A percentile compares a stretch with the other conserved stretches of the same genome.
Conservation (phyloP, 2,329 filamentous ascomycete species). For the Hymenoscyphus fraxineus region DNA sequence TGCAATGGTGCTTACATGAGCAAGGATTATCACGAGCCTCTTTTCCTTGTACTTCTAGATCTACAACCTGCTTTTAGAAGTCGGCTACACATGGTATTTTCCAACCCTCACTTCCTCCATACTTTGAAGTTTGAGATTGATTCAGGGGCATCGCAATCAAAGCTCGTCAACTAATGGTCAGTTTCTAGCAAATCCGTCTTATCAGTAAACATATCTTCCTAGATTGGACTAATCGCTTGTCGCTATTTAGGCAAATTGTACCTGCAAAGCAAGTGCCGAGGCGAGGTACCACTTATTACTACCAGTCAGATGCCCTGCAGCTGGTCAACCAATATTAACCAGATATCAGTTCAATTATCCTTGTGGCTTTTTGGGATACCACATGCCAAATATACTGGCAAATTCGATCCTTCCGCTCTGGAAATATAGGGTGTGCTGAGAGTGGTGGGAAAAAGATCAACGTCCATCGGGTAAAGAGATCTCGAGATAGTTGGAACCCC, state of each 20-base stretch:
- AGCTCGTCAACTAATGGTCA: background rate
- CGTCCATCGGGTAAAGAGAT: background rate
- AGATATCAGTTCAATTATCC: background rate
- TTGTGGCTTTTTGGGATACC: background rate
- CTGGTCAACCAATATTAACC: background rate
- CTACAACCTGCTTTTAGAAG: background rate
- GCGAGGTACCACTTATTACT: background rate
- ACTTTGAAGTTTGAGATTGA: background rate
- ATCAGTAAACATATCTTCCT: background rate
- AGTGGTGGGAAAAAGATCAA: background rate
- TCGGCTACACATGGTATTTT: background rate
- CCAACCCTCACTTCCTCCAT: background rate
- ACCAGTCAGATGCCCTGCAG: background rate
- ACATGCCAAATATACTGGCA: background rate
- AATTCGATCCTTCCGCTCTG: background rate
- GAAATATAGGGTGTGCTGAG: background rate
- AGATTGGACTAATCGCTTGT: background rate
- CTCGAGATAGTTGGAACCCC: background rate
- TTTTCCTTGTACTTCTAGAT: background rate
- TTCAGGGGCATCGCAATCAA: background rate
- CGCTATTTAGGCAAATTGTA: background rate
- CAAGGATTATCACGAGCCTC: background rate
- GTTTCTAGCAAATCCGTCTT: too few species aligned
- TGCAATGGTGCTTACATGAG: background rate
- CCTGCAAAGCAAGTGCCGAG: background rate